A percentile compares a stretch with the other conserved stretches of the same genome.
These are phyloP conservation scores for Starmerella kuoi DNA, from an alignment of 805 yeast genomes.

Conservation along the genomic window DNA sequence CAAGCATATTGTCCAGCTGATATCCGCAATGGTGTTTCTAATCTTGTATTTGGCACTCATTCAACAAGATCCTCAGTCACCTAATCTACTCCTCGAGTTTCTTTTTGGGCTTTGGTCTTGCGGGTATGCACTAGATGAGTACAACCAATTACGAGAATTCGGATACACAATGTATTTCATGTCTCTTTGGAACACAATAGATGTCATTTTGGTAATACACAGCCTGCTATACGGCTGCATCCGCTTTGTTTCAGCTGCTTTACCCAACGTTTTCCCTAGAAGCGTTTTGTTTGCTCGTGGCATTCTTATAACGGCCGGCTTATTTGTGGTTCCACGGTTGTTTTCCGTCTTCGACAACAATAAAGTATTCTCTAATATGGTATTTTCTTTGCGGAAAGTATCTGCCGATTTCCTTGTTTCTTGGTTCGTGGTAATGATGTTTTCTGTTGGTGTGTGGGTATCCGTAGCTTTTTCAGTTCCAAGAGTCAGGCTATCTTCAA, in stretches of 20 bases:
- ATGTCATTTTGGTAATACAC: conserved; percentile 1
- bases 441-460: conserved; percentile 8
- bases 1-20: neutral
- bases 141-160: conserved; percentile 1
- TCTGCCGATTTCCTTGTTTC: conserved; percentile 4
- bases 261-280: neutral
- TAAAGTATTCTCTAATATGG: conserved; percentile 6
- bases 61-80: conserved; percentile 1
- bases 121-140: conserved; percentile 7
- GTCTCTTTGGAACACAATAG: conserved; percentile 8
- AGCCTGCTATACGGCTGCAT: neutral
- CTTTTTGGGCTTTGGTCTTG: conserved; percentile 4
- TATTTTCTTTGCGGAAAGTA: conserved; percentile 3
- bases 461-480: conserved; percentile 6
- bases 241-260: neutral
- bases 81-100: neutral
- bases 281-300: conserved; percentile 4
- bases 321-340: conserved; percentile 7
- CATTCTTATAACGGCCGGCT: conserved; percentile 3
- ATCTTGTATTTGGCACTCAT: conserved; percentile 3
- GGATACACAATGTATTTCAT: conserved; percentile 1
- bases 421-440: conserved; percentile 7
- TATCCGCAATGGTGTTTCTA: conserved; percentile 1
- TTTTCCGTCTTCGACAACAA: conserved; percentile 5
- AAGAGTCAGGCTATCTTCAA: neutral